phyloP scores from a whole-genome alignment of 768 basidiomycete genomes.

The Lactarius vividus region DNA sequence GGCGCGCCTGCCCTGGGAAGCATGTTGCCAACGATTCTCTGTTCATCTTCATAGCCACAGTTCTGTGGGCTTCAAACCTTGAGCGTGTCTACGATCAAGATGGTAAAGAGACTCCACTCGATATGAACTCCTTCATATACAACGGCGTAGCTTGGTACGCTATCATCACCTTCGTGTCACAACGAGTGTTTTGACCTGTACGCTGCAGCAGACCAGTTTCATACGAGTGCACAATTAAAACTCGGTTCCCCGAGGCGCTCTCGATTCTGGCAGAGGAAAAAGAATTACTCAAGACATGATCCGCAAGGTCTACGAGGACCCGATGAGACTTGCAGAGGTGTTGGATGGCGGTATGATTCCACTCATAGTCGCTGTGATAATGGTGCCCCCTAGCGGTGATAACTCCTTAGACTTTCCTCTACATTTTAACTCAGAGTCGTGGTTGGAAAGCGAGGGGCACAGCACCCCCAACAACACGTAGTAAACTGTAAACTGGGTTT shows the following conservation, averaged over 20 bases:
- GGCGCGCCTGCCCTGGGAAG: constrained; percentile 25
- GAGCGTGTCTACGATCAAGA: constrained; percentile 6
- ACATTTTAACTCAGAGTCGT: too few species aligned
- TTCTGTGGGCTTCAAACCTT: constrained; percentile 26
- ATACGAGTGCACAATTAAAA: neutral
- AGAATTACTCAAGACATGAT: neutral
- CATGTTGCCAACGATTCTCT: constrained; percentile 26
- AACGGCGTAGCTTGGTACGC: constrained; percentile 15
- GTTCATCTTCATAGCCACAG: constrained; percentile 26
- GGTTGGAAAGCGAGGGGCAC: too few species aligned
- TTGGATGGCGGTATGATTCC: too few species aligned
- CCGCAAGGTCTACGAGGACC: too few species aligned
- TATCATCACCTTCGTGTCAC: neutral
- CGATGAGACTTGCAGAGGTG: too few species aligned
- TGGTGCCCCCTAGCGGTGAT: too few species aligned
- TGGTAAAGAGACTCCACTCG: constrained; percentile 7
- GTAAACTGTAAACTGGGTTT: too few species aligned
- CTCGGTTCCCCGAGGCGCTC: constrained; percentile 5
- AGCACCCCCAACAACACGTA: too few species aligned
- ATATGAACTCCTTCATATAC: neutral
- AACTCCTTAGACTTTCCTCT: too few species aligned
- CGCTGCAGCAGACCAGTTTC: neutral
- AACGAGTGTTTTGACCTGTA: neutral
- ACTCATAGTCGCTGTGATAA: too few species aligned
- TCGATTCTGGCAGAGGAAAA: constrained; percentile 1